Evolutionary conservation across 495 filamentous ascomycete genomes (phyloP), one percentile per base, ranked within the genome.

Genomic region (Darksidea phi): DNA sequence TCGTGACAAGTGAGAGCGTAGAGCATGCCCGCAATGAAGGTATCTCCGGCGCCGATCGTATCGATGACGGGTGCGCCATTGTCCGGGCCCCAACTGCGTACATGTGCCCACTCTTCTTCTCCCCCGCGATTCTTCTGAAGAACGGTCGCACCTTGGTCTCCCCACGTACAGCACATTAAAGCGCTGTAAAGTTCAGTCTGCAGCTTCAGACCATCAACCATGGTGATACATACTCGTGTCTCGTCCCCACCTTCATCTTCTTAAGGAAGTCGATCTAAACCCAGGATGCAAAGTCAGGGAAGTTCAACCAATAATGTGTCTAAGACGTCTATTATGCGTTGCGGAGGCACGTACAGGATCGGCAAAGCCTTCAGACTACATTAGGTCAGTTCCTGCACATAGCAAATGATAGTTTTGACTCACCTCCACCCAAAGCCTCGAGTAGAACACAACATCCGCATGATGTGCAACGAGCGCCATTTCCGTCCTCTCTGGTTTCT

Each of bases 41-140:
- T 89, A 68, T 90, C 87, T 65, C 87, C 87, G 57, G 87, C 87
- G 45, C 86, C 86, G 48, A 88, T 79, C 10, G 86, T 79, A 66
- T 86, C 89, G 21, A 43, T 15, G 4, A 32, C 5, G 18, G 37
- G 77, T 41, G 73, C 7, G 17, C 12, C 26, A 2, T 37, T 18
- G 3, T 41, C 15, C 18, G 41, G 46, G 71, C 38, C 76, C 78
- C 23, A 84, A 67, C 47, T 54, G 5, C 10, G 23, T 6, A 41
- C 48, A 54, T 12, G 34, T 15, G 2, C 54, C 47, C 61, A 58
- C 2, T 8, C 8, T 4, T 32, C 21, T 1, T 45, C 17, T 1
- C 7, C 13, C 4, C 17, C n/a, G 15, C 18, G 38, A 11, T 1
- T 18, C 48, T 47, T 52, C 49, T 47, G 43, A 28, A 60, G 32